Evolutionary conservation across 2,329 filamentous ascomycete species (phyloP).

Genomic region (Penicillium sp.): DNA sequence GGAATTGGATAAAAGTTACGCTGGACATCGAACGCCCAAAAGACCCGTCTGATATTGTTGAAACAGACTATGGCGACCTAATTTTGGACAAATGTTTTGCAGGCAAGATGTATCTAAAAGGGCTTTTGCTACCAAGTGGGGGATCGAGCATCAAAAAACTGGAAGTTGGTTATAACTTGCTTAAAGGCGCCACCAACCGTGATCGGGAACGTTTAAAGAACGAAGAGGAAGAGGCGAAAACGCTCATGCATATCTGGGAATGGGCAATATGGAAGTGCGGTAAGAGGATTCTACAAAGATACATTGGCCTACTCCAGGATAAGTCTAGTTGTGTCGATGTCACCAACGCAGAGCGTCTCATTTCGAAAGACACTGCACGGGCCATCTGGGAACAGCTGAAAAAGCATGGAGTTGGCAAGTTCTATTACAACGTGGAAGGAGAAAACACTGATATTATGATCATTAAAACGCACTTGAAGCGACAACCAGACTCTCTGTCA

Average conservation of each 20-base stretch:
- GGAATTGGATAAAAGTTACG: neutral
- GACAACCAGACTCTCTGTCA: neutral
- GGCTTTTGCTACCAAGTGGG: neutral
- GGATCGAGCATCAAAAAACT: neutral
- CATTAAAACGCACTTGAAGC: neutral
- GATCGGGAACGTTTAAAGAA: neutral
- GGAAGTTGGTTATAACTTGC: constrained; percentile 2
- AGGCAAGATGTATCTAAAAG: constrained; percentile 1
- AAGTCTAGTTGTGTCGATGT: neutral
- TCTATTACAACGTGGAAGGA: neutral
- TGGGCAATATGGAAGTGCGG: neutral
- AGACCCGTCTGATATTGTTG: neutral
- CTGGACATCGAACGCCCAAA: neutral
- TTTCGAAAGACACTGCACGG: neutral
- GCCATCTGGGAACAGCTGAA: neutral
- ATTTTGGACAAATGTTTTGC: neutral
- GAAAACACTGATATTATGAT: neutral
- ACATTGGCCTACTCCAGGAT: constrained; percentile 1
- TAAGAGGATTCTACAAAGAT: neutral
- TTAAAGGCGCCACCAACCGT: neutral
- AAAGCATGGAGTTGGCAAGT: neutral
- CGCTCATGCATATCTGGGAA: neutral
- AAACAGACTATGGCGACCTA: constrained; percentile 1
- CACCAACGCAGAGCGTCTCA: neutral
- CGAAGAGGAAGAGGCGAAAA: neutral